Evolutionary conservation across 2,329 filamentous ascomycete species (phyloP), one percentile per base, ranked within the genome.

Genomic region (Fusarium transvaalense): DNA sequence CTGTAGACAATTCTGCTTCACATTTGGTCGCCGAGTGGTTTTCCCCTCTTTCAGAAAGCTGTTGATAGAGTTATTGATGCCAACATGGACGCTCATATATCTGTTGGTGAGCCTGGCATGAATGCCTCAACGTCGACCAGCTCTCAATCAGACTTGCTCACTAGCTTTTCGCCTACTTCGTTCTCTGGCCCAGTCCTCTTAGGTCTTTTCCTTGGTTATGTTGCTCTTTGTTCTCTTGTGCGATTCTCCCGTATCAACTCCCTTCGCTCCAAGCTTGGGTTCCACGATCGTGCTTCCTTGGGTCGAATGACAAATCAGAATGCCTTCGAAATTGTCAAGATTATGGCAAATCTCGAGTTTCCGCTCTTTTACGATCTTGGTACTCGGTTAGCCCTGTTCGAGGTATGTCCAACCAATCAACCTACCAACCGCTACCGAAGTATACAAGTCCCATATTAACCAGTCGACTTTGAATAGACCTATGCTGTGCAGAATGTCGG

Each of bases 321-420:
- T 51, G 82, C 85, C 8, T 81, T 83, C 59, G 76, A 78, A 56
- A 82, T 85, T 62, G 71, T 83, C 17, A 76, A 78, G 60, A 74
- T 75, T 34, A 60, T 80, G 9, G 60, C 72, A 6, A 56, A 72
- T 17, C 63, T 69, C 3, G 81, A 83, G 55, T 82, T 82, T 35
- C 81, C 82, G 0, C 70, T 76, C 12, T 72, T 80, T 31, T 81
- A 78, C 62, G 76, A 78, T 15, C 62, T 80, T 31, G 72, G 77
- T 2, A 66, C 82, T 38, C 78, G 81, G 48, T 74, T 81, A 29
- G 81, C 78, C 35, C 73, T 83, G 17, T 79, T 82, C 69, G 81
- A 80, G 74, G 80, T 80, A 61, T 32, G 19, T 21, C 29, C 12
- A 8, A 14, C 10, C 19, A 21, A 12, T 9, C 31, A 19, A 19